These are phyloP conservation scores for Podaxis pistillaris DNA, from an alignment of 768 basidiomycete genomes.

Conservation along the genomic window DNA sequence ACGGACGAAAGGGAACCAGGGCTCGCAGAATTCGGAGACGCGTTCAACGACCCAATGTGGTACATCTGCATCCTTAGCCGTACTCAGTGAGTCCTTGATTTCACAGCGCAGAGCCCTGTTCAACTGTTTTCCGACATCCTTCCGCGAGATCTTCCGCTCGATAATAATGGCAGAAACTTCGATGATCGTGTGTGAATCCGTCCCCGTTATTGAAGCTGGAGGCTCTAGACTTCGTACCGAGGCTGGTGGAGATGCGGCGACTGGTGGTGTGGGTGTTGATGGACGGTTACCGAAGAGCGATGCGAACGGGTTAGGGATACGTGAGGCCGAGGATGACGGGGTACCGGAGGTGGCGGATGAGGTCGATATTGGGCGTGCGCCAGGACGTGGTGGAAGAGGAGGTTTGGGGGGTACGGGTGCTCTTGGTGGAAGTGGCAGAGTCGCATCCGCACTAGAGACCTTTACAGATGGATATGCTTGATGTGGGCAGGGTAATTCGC, in stretches of 20 bases:
- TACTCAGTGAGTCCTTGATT: constrained; percentile 44
- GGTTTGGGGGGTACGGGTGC: constrained; percentile 33
- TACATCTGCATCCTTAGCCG: constrained; percentile 15
- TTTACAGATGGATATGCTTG: constrained; percentile 47
- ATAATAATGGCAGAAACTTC: constrained; percentile 66
- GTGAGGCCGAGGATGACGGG: constrained; percentile 28
- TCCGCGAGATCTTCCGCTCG: constrained; percentile 46
- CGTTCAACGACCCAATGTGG: constrained; percentile 59
- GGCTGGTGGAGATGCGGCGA: constrained; percentile 28
- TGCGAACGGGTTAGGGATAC: constrained; percentile 74
- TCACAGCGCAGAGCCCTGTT: constrained; percentile 54
- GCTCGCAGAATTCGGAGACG: constrained; percentile 51
- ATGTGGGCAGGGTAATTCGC: constrained; percentile 23
- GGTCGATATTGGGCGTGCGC: neutral
- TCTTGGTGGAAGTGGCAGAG: constrained; percentile 50
- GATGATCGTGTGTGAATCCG: constrained; percentile 22
- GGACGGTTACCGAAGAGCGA: constrained; percentile 58
- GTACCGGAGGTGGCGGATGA: constrained; percentile 13
- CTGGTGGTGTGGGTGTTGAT: constrained; percentile 14
- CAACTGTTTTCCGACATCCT: constrained; percentile 54
- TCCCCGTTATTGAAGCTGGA: constrained; percentile 25
- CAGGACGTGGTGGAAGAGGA: neutral
- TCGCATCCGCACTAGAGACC: constrained; percentile 41
- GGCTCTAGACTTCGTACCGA: constrained; percentile 31
- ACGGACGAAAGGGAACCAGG: constrained; percentile 56